A percentile compares a stretch with the other conserved stretches of the same genome.
Evolutionary conservation across 177 flowering plant species (phyloP).

Genomic region (Tripterygium wilfordii): DNA sequence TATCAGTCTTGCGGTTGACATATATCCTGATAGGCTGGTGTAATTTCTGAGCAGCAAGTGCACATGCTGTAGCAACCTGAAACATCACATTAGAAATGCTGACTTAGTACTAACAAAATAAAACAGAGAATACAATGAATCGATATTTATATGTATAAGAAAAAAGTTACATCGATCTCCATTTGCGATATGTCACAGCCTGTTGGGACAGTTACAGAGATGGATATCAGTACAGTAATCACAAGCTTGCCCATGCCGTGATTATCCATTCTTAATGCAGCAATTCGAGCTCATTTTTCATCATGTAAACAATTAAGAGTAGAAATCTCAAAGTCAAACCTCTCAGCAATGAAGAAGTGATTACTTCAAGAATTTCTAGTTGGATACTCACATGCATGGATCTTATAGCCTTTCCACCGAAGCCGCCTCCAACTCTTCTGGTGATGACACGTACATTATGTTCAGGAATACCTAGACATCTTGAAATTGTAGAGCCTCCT

Average conservation of each 20-base stretch:
- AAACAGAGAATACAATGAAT: neutral
- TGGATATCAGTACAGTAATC: too few species aligned
- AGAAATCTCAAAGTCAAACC: too few species aligned
- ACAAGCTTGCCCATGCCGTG: too few species aligned
- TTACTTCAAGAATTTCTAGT: neutral
- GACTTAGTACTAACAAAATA: neutral
- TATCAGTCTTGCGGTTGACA: slow-evolving; percentile 77
- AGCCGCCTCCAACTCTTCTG: slow-evolving; percentile 93
- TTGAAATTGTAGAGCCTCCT: slow-evolving; percentile 45
- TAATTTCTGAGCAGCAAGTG: slow-evolving; percentile 79
- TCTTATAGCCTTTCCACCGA: slow-evolving; percentile 79
- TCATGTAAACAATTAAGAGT: too few species aligned
- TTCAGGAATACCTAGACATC: slow-evolving; percentile 77
- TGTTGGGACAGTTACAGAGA: too few species aligned
- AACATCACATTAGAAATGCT: slow-evolving; percentile 11
- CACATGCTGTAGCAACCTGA: slow-evolving; percentile 86
- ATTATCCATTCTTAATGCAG: too few species aligned
- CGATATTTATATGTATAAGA: too few species aligned
- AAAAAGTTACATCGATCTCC: too few species aligned
- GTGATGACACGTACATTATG: slow-evolving; percentile 84
- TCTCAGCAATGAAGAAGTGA: neutral
- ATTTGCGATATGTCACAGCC: too few species aligned
- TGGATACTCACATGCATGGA: slow-evolving; percentile 62
- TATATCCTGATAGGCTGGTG: slow-evolving; percentile 67
- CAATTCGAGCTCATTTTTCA: too few species aligned